Percentiles rank a stretch among this genome's conserved stretches.
Evolutionary conservation across 2,329 filamentous ascomycete genomes (phyloP).

Genomic region (Alternaria alternata): DNA sequence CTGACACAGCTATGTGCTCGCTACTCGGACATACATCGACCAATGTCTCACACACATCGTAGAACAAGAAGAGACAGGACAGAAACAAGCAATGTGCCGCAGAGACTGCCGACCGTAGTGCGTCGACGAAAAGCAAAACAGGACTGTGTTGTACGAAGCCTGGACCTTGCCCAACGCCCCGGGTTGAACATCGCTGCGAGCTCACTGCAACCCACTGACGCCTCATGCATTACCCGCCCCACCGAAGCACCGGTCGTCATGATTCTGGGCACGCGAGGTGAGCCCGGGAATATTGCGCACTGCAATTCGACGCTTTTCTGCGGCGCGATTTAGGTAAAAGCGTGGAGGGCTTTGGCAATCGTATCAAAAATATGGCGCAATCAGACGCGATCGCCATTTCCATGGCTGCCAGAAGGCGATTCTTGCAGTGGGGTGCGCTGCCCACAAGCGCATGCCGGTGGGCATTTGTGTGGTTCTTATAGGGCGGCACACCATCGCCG

Average conservation of each 20-base stretch:
- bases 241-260: slow-evolving; percentile 2
- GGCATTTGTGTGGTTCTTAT: slow-evolving; percentile 36
- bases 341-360: slow-evolving; percentile 26
- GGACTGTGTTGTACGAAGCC: background rate
- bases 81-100: background rate
- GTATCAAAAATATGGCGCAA: slow-evolving; percentile 32
- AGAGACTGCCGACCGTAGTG: background rate
- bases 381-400: slow-evolving; percentile 27
- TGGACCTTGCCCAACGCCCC: background rate
- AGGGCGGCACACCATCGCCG: slow-evolving; percentile 37
- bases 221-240: slow-evolving; percentile 4
- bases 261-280: slow-evolving; percentile 11
- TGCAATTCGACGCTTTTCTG: background rate
- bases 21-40: background rate
- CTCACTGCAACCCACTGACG: background rate
- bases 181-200: background rate
- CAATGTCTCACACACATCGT: background rate
- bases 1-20: background rate
- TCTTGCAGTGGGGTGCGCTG: slow-evolving; percentile 32
- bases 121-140: background rate
- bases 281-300: background rate
- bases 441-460: slow-evolving; percentile 29
- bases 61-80: background rate
- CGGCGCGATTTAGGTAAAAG: slow-evolving; percentile 31
- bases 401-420: slow-evolving; percentile 19